Evolutionary conservation across 306 rosid species (phyloP).

Genomic region (Chamaecrista fasciculata): DNA sequence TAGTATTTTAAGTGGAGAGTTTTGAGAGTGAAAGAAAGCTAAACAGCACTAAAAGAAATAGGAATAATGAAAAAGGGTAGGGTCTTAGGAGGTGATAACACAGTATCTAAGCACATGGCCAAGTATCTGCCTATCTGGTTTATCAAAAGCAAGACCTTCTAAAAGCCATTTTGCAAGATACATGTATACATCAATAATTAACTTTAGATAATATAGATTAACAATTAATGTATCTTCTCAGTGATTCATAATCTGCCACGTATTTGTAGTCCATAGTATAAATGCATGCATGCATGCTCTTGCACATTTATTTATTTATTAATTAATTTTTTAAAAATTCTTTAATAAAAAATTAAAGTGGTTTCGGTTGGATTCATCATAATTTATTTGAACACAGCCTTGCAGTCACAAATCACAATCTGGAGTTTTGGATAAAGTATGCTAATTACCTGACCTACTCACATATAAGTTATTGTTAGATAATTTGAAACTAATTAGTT

Average conservation of each 20-base stretch:
- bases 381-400: slow-evolving; percentile 30
- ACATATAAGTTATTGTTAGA: slow-evolving; percentile 6
- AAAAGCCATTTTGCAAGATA: slow-evolving; percentile 25
- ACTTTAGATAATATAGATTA: too few relatives aligned
- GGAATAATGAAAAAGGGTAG: slow-evolving; percentile 30
- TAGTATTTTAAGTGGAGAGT: slow-evolving; percentile 22
- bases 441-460: slow-evolving; percentile 24
- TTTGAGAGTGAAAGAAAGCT: slow-evolving; percentile 26
- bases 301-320: too few relatives aligned
- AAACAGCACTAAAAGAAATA: slow-evolving; percentile 25
- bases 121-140: slow-evolving; percentile 25
- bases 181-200: too few relatives aligned
- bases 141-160: slow-evolving; percentile 19
- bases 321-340: slow-evolving; percentile 3
- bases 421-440: slow-evolving; percentile 23
- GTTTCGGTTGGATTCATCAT: slow-evolving; percentile 31
- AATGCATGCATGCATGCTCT: too few relatives aligned
- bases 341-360: slow-evolving; percentile 33
- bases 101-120: slow-evolving; percentile 38
- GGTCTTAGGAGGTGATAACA: slow-evolving; percentile 34
- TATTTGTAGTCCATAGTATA: background rate
- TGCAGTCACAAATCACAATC: background rate
- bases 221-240: slow-evolving; percentile 23
- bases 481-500: slow-evolving; percentile 18
- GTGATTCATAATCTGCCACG: slow-evolving; percentile 35